Evolutionary conservation across 306 rosid genomes (phyloP).

Genomic region (Sindora glabra): DNA sequence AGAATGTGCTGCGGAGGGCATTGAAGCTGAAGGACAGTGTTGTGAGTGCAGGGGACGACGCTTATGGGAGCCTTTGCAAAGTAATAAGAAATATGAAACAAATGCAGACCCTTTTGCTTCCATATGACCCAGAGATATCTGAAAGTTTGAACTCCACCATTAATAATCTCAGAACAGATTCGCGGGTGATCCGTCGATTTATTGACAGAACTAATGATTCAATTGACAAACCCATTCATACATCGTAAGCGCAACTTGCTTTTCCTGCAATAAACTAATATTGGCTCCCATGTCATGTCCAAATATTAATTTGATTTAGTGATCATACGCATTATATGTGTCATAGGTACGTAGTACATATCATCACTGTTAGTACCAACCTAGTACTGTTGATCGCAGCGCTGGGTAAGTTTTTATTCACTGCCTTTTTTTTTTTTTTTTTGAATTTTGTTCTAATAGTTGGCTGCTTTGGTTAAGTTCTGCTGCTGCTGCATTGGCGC

Average conservation of each 20-base stretch:
- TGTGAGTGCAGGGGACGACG: constrained; percentile 41
- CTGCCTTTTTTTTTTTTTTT: background rate
- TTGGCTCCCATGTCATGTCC: background rate
- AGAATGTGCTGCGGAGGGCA: constrained; percentile 29
- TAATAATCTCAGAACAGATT: constrained; percentile 33
- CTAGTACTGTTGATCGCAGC: constrained; percentile 42
- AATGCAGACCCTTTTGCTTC: constrained; percentile 47
- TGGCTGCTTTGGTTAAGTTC: constrained; percentile 40
- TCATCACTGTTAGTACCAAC: constrained; percentile 43
- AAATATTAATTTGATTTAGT: background rate
- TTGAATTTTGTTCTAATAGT: constrained; percentile 10
- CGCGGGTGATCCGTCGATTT: constrained; percentile 32
- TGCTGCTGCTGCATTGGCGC: constrained; percentile 54
- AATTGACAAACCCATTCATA: constrained; percentile 35
- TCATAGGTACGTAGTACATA: constrained; percentile 40
- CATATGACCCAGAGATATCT: constrained; percentile 42
- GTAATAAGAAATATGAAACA: constrained; percentile 35
- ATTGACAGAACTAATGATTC: constrained; percentile 27
- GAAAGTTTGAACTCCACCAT: constrained; percentile 30
- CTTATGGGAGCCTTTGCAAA: constrained; percentile 23
- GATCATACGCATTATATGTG: background rate
- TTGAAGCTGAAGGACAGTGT: constrained; percentile 42
- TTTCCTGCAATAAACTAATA: background rate
- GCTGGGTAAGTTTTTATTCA: constrained; percentile 28
- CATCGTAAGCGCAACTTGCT: constrained; percentile 28